Percentiles rank a stretch among this genome's conserved stretches.
phyloP scores from a whole-genome alignment of 371 early-diverging fungal genomes.

The Amoeboaphelidium occidentale region DNA sequence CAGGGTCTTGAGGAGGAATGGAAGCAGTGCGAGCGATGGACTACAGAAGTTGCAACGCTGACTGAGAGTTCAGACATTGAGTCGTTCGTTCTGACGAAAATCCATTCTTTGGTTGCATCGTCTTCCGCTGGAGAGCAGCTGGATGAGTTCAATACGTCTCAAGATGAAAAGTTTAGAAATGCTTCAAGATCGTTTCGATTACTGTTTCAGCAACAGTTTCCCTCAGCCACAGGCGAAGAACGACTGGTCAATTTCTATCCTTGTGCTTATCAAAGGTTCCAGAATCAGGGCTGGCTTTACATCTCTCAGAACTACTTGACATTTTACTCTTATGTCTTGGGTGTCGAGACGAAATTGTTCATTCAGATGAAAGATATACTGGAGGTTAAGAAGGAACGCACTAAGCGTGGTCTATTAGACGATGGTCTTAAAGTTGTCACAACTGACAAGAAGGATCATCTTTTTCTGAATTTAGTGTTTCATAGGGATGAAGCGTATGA shows the following conservation, averaged over 20 bases:
- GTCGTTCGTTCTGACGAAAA: slow-evolving; percentile 61
- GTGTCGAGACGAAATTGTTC: slow-evolving; percentile 55
- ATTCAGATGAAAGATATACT: neutral
- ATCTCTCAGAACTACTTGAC: slow-evolving; percentile 69
- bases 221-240: slow-evolving; percentile 33
- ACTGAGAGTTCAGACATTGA: slow-evolving; percentile 51
- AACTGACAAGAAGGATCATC: slow-evolving; percentile 49
- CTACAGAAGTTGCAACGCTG: slow-evolving; percentile 34
- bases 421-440: slow-evolving; percentile 66
- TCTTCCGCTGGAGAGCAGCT: slow-evolving; percentile 33
- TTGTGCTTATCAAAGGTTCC: slow-evolving; percentile 53
- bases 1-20: slow-evolving; percentile 60
- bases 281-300: slow-evolving; percentile 93
- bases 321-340: slow-evolving; percentile 82
- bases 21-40: slow-evolving; percentile 62
- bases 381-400: slow-evolving; percentile 55
- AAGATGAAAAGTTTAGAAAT: slow-evolving; percentile 56
- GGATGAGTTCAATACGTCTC: slow-evolving; percentile 43
- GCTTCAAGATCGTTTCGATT: slow-evolving; percentile 75
- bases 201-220: slow-evolving; percentile 53
- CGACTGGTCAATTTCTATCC: slow-evolving; percentile 80
- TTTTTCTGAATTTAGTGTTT: slow-evolving; percentile 70
- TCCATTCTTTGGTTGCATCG: slow-evolving; percentile 49
- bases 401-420: slow-evolving; percentile 63
- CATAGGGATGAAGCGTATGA: slow-evolving; percentile 82